phyloP scores from a whole-genome alignment of 2,329 filamentous ascomycete species.

The Exophiala viscosa region DNA sequence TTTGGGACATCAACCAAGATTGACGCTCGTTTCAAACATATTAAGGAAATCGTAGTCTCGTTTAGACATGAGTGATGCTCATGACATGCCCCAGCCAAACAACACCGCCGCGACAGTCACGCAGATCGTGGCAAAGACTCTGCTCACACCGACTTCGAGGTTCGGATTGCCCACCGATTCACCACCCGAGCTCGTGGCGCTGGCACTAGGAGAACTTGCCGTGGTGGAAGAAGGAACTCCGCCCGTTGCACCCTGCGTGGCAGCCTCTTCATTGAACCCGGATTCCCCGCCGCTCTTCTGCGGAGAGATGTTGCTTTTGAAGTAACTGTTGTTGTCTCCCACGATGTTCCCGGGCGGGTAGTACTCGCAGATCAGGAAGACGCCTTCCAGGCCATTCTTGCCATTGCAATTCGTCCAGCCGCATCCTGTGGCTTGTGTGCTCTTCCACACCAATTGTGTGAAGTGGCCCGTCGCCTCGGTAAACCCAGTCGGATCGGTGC shows the following conservation, averaged over 20 bases:
- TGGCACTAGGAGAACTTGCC: conserved; percentile 6
- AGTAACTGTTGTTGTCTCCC: conserved; percentile 23
- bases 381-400: conserved; percentile 44
- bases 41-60: not conserved
- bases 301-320: conserved; percentile 25
- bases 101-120: conserved; percentile 19
- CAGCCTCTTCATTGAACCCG: conserved; percentile 19
- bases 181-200: conserved; percentile 3
- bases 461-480: conserved; percentile 63
- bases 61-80: not conserved
- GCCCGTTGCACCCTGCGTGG: conserved; percentile 25
- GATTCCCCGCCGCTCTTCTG: conserved; percentile 15
- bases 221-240: conserved; percentile 15
- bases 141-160: conserved; percentile 9
- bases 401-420: conserved; percentile 43
- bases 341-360: conserved; percentile 63
- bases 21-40: not conserved
- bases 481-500: conserved; percentile 45
- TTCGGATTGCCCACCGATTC: conserved; percentile 10
- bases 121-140: conserved; percentile 13
- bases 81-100: conserved; percentile 22
- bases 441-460: conserved; percentile 68
- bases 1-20: not conserved
- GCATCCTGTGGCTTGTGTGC: conserved; percentile 59
- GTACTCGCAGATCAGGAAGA: conserved; percentile 69